Evolutionary conservation across 805 yeast genomes (phyloP), one percentile per base, ranked within the genome.

Genomic region (Kodamaea neixiangensis): DNA sequence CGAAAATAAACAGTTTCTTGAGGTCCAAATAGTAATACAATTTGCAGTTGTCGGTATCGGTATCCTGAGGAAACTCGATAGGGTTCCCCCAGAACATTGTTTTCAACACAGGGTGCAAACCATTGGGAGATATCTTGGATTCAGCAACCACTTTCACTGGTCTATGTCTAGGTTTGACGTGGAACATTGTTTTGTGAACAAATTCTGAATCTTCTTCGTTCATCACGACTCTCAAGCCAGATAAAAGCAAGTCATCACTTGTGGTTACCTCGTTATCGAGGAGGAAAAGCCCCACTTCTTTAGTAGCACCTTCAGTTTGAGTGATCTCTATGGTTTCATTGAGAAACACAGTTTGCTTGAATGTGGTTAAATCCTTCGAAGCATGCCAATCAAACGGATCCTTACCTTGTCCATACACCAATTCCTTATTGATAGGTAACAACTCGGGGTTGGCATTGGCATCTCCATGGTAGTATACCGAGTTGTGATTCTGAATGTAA

Each of bases 121-220:
- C 77, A 46, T 68, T 69, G 0, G 58, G 48, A 10, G 45, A 37
- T 13, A 60, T 39, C 1, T 18, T n/a, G 18, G 59, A 29, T 11
- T 34, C 44, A 17, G 20, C 44, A 19, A 18, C 15, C 14, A 21
- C 34, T 11, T 43, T 38, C 2, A 54, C 34, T 18, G 21, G 33
- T 37, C 76, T 56, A 51, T 72, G 75, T 33, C 75, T 58, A 4
- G 78, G 78, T 53, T 72, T 72, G 11, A 71, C 63, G 54, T 75
- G 78, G 57, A 75, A 73, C 50, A 75, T 52, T 0, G 79, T 75
- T 43, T 66, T 67, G 53, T 63, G 66, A 6, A 69, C 53, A 29
- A 56, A 55, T 19, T 60, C 61, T 1, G 58, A 58, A 5, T 51
- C 55, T 3, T 52, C 49, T 2, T 49, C 46, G 7, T 46, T 49